Evolutionary conservation across 2,329 filamentous ascomycete genomes (phyloP).

Genomic region (Fusarium piperis): DNA sequence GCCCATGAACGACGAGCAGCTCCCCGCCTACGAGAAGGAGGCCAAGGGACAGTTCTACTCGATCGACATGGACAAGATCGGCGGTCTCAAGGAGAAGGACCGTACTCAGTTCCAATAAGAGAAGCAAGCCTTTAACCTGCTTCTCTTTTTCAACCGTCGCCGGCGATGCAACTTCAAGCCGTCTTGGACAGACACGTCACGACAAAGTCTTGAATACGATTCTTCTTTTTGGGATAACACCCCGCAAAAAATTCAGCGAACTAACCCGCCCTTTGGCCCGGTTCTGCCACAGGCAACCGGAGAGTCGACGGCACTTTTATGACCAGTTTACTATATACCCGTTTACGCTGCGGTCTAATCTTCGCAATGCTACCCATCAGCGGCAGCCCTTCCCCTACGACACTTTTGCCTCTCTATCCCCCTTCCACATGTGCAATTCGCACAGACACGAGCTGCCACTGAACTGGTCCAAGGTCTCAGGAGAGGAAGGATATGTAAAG

Average conservation of each 20-base stretch:
- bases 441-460: conserved; percentile 28
- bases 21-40: conserved; percentile 90
- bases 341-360: conserved; percentile 44
- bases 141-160: conserved; percentile 33
- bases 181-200: conserved; percentile 38
- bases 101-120: conserved; percentile 50
- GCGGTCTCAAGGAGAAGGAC: conserved; percentile 92
- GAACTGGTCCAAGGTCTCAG: conserved; percentile 32
- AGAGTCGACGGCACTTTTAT: conserved; percentile 36
- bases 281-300: conserved; percentile 27
- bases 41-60: conserved; percentile 86
- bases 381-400: conserved; percentile 28
- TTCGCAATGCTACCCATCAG: conserved; percentile 42
- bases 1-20: conserved; percentile 80
- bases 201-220: conserved; percentile 37
- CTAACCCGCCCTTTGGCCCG: conserved; percentile 32
- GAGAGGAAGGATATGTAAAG: conserved; percentile 14
- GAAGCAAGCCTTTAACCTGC: conserved; percentile 17
- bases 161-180: conserved; percentile 39
- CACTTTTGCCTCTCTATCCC: conserved; percentile 21
- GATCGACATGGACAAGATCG: conserved; percentile 93
- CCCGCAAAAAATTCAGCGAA: conserved; percentile 31
- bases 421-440: conserved; percentile 9
- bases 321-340: conserved; percentile 45
- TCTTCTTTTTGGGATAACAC: conserved; percentile 18